Conservation (phyloP, 2,329 filamentous ascomycete genomes). For the Pyrenophora teres region DNA sequence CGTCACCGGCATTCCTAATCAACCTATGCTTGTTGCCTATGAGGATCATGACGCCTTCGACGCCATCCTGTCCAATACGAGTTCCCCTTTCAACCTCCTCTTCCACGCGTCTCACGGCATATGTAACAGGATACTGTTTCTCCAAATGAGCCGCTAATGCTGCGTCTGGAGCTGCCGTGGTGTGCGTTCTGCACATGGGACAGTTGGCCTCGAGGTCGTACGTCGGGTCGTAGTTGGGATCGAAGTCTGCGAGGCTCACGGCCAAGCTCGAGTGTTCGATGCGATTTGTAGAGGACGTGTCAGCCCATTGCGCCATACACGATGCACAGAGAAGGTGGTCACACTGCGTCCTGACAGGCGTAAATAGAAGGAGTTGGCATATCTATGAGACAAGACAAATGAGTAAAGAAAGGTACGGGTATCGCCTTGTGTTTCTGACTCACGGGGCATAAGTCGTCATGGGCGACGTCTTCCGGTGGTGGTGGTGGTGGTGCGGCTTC, state of each 20-base stretch:
- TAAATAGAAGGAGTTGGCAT: slow-evolving; percentile 51
- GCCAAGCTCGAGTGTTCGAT: slow-evolving; percentile 47
- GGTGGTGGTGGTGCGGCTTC: not conserved
- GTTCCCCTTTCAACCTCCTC: slow-evolving; percentile 36
- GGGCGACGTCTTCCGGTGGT: slow-evolving; percentile 29
- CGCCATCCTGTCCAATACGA: slow-evolving; percentile 27
- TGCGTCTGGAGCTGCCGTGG: slow-evolving; percentile 41
- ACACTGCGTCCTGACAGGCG: slow-evolving; percentile 51
- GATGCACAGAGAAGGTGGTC: slow-evolving; percentile 51
- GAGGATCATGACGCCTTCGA: slow-evolving; percentile 51
- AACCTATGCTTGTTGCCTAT: slow-evolving; percentile 52
- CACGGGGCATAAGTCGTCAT: slow-evolving; percentile 52
- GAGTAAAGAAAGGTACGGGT: not conserved
- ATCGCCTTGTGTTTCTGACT: not conserved
- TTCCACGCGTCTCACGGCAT: slow-evolving; percentile 44
- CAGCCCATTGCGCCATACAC: slow-evolving; percentile 55
- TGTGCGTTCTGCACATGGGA: slow-evolving; percentile 53
- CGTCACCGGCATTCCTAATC: slow-evolving; percentile 24
- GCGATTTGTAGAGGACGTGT: slow-evolving; percentile 43
- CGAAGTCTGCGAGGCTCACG: slow-evolving; percentile 48
- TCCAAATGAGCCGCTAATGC: slow-evolving; percentile 34
- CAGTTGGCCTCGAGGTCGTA: slow-evolving; percentile 49
- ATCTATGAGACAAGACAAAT: slow-evolving; percentile 30
- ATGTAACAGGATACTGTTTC: slow-evolving; percentile 44
- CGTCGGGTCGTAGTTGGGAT: slow-evolving; percentile 37